Base-by-base conservation (phyloP, 768 basidiomycete genomes). In the Zangia roseola region DNA sequence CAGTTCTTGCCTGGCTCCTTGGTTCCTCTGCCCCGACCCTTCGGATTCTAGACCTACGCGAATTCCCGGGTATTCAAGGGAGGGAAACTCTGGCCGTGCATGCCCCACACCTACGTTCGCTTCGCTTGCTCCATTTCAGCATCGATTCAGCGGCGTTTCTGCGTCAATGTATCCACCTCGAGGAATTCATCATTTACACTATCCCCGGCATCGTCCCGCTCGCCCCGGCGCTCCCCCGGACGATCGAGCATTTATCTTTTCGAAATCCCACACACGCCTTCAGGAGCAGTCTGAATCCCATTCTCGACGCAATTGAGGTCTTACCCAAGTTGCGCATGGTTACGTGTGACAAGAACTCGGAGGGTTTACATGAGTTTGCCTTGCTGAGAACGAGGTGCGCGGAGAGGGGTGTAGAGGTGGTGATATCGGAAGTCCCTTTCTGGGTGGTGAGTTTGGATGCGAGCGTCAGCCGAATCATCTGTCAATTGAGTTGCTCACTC, bases 231-330 rank as follows among this genome's bases (percentile, higher is more conserved):
- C 64, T 79, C 8, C 70, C 77, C 6, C 47, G 47, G 10, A 64
- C 70, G 2, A 56, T 79, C 26, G 68, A 76, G 45, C 75, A 77
- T 47, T 50, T 79, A 5, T 62, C 62, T 26, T 68, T 75, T 50
- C 57, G 72, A 28, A 71, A 70, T 47, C 57, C 61, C 17, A 19
- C 24, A 10, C 58, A 62, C 40, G 52, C 57, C 2, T 54, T 53
- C 8, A 53, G 61, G 30, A 43, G 52, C 10, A 59, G 66, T 31
- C 50, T 74, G 20, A 35, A 25, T 14, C 59, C 63, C 2, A 50
- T 75, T 13, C 60, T 75, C 5, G 42, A 58, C 2, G 68, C 68
- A 2, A 50, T 76, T 19, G 52, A 64, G 7, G 47, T 47, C 2
- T 61, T 73, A 6, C 73, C 71, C 5, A 64, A 52, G 2, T 47